phyloP scores from a whole-genome alignment of 116 monocot species.

The Dioscorea cayenensis region DNA sequence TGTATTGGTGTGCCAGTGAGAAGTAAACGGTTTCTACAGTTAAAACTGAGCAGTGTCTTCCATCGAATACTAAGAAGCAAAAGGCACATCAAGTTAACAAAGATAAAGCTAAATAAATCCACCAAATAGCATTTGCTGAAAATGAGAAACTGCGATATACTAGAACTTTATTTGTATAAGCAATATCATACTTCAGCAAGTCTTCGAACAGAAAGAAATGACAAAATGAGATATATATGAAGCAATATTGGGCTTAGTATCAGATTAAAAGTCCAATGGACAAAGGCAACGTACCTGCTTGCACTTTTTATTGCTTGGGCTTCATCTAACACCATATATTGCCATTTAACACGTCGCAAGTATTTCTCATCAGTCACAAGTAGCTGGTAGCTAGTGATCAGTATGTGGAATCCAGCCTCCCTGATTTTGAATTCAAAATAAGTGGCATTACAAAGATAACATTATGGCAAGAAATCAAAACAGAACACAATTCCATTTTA shows the following conservation, averaged over 20 bases:
- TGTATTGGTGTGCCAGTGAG: slow-evolving; percentile 98
- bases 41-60: slow-evolving; percentile 95
- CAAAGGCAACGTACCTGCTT: slow-evolving; percentile 50
- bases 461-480: background rate
- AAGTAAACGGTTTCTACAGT: slow-evolving; percentile 97
- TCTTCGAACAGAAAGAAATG: background rate
- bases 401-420: slow-evolving; percentile 94
- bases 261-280: background rate
- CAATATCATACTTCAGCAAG: background rate
- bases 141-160: slow-evolving; percentile 1
- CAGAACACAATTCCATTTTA: background rate
- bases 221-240: background rate
- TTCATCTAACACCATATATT: slow-evolving; percentile 99
- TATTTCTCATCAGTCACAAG: slow-evolving; percentile 92
- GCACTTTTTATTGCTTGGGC: slow-evolving; percentile 99
- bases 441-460: background rate
- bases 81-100: background rate
- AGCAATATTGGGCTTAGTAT: background rate
- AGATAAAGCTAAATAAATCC: background rate
- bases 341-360: slow-evolving; percentile 89
- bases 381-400: slow-evolving; percentile 96
- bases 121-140: background rate
- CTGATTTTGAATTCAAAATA: slow-evolving; percentile 17
- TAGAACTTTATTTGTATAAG: background rate
- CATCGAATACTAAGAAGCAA: slow-evolving; percentile 72